Evolutionary conservation across 2,329 filamentous ascomycete genomes (phyloP), one percentile per base, ranked within the genome.

Genomic region (Pezicula neosporulosa): DNA sequence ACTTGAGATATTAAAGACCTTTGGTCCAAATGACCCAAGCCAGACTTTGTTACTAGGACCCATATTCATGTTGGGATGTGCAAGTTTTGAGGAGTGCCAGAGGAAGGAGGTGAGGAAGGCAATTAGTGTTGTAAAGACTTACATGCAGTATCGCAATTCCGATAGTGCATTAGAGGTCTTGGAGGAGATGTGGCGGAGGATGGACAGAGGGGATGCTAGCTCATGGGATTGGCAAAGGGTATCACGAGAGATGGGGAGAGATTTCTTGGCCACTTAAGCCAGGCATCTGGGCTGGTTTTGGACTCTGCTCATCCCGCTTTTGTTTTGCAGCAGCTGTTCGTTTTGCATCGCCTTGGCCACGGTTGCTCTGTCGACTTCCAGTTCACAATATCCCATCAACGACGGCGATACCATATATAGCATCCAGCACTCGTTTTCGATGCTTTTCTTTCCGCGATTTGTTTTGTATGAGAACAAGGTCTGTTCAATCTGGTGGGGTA

Each of bases 201-300:
- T 85, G 80, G 78, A 77, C 24, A 64, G 66, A 9, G 79, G 76
- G 18, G 78, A 85, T 46, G 84, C 80, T 77, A 59, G 72, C 24
- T 72, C 73, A 16, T 86, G 83, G 83, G 83, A 86, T 63, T 86
- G 82, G 82, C 81, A 85, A 55, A 70, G 70, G 3, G 73, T 85
- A 27, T 81, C 81, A 1, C 67, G 71, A 48, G 61, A 69, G 7
- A 74, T 83, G 66, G 73, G 71, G 0, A 70, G 84, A 35, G 77
- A 83, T 64, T 83, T 84, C 58, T 69, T 82, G 28, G 64, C 62
- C 13, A 66, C 65, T 18, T 66, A 58, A 64, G 24, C 24, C 24
- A 24, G 24, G 24, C 7, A 24, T 24, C 6, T 24, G 24, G 24
- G 24, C 7, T 24, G 24, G 24, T 24, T 24, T 24, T 24, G 24